Base-by-base conservation (phyloP, 169 alveolate species). In the Theileria equi region DNA sequence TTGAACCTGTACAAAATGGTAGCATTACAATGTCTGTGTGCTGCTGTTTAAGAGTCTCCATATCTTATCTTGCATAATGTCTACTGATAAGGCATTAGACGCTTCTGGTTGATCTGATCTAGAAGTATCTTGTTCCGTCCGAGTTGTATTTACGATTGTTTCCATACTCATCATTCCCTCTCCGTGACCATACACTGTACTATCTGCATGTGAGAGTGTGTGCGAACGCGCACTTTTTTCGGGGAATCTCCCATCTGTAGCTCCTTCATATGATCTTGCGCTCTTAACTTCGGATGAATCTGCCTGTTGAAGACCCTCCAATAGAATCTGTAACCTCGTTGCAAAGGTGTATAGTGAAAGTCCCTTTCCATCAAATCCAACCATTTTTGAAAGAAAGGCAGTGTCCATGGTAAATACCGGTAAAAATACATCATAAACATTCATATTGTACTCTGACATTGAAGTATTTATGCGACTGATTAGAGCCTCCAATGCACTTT, bases 41-140 rank as follows among this genome's bases (percentile, higher is more conserved):
- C 41, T 73, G 36, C 63, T 58, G 31, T 73, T 73, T 31, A 73
- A 36, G n/a, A 73, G 58, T 54, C 63, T 73, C 71, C 71, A 62
- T 59, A 73, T 31, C 41, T 53, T 59, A 25, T 73, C 78, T 16
- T 58, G n/a, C n/a, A n/a, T n/a, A n/a, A n/a, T n/a, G 26, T 21
- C 64, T 10, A 17, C 7, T 49, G 29, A 47, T 17, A 48, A 44
- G 19, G 10, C 29, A 4, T 40, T 54, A 34, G 5, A 10, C 35
- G 1, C 64, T 16, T 13, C 23, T 21, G 16, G 25, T 10, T 5
- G 40, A 23, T 19, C 10, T 5, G 6, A 0, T 45, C 34, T 31
- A 49, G 19, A 1, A 31, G n/a, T 3, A 23, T 6, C 5, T 13
- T 6, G 23, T 5, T 5, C 38, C 32, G 43, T 8, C 8, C 10